A percentile compares a stretch with the other conserved stretches of the same genome.
phyloP scores from a whole-genome alignment of 2,329 filamentous ascomycete species.

The Colletotrichum caudatum region DNA sequence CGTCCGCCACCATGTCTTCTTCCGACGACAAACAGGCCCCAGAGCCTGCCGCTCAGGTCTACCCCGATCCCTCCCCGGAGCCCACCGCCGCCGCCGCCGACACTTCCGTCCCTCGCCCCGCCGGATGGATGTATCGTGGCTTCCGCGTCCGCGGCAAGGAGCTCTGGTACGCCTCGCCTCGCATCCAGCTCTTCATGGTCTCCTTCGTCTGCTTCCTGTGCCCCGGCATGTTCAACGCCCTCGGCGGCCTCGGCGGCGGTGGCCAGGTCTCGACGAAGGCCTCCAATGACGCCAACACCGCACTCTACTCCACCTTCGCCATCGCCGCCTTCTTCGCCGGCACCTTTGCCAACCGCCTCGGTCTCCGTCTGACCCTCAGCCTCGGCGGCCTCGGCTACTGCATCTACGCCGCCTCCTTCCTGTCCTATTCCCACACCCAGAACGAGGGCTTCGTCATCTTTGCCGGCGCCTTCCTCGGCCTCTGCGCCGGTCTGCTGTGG shows the following conservation, averaged over 20 bases:
- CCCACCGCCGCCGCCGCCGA: constrained; percentile 38
- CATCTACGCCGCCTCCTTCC: constrained; percentile 78
- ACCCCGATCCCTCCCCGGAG: constrained; percentile 12
- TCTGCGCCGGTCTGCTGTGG: constrained; percentile 86
- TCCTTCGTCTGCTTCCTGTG: constrained; percentile 69
- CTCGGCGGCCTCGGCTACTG: constrained; percentile 83
- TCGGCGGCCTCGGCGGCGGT: constrained; percentile 73
- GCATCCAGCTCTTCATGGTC: constrained; percentile 78
- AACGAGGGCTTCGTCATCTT: constrained; percentile 81
- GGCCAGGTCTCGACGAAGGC: constrained; percentile 68
- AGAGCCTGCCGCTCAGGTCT: constrained; percentile 19
- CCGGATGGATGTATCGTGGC: constrained; percentile 77
- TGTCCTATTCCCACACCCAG: constrained; percentile 75
- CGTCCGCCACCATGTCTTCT: constrained; percentile 27
- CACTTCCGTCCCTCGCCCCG: constrained; percentile 52
- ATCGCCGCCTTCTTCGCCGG: constrained; percentile 78
- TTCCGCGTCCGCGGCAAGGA: constrained; percentile 65
- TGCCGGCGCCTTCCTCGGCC: constrained; percentile 79
- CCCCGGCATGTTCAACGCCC: constrained; percentile 79
- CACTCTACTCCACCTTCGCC: constrained; percentile 79
- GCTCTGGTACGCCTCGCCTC: constrained; percentile 80
- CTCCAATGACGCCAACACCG: constrained; percentile 75
- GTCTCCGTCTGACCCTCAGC: constrained; percentile 74
- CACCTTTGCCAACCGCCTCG: constrained; percentile 82
- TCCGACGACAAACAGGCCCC: constrained; percentile 28